phyloP scores from a whole-genome alignment of 768 basidiomycete species.

The Xerocomellus intermedius region DNA sequence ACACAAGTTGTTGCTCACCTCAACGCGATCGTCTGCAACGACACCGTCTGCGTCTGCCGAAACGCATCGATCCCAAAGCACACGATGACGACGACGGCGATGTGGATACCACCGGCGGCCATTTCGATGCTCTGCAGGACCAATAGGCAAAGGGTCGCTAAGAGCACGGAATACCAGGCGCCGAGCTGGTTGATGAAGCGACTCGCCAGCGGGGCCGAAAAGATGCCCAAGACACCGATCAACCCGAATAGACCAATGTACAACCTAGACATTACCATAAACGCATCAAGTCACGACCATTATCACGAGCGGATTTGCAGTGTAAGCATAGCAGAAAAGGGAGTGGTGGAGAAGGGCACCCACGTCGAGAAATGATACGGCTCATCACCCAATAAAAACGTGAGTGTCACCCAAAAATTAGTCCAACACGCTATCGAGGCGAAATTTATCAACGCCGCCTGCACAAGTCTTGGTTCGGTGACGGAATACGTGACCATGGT shows the following conservation, averaged over 20 bases:
- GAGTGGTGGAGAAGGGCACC: not conserved
- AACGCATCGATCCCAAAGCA: constrained; percentile 44
- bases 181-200: constrained; percentile 33
- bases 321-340: not conserved
- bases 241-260: constrained; percentile 50
- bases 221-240: constrained; percentile 42
- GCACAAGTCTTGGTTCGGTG: constrained; percentile 44
- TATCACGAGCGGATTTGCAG: not conserved
- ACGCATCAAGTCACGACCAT: not conserved
- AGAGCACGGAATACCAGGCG: constrained; percentile 42
- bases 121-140: constrained; percentile 34
- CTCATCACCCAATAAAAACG: constrained; percentile 42
- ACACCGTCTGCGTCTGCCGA: constrained; percentile 40
- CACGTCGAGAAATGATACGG: constrained; percentile 41
- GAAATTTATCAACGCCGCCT: constrained; percentile 29
- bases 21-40: constrained; percentile 29
- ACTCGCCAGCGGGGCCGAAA: constrained; percentile 27
- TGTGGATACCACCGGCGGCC: constrained; percentile 36
- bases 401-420: constrained; percentile 42
- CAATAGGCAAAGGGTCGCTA: constrained; percentile 32
- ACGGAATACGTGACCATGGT: constrained; percentile 40
- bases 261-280: constrained; percentile 6
- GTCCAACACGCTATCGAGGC: constrained; percentile 32
- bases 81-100: constrained; percentile 39
- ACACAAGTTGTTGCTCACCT: constrained; percentile 10